Evolutionary conservation across 2,329 filamentous ascomycete species (phyloP), one percentile per base, ranked within the genome.

Genomic region (Aspergillus aculeatus): DNA sequence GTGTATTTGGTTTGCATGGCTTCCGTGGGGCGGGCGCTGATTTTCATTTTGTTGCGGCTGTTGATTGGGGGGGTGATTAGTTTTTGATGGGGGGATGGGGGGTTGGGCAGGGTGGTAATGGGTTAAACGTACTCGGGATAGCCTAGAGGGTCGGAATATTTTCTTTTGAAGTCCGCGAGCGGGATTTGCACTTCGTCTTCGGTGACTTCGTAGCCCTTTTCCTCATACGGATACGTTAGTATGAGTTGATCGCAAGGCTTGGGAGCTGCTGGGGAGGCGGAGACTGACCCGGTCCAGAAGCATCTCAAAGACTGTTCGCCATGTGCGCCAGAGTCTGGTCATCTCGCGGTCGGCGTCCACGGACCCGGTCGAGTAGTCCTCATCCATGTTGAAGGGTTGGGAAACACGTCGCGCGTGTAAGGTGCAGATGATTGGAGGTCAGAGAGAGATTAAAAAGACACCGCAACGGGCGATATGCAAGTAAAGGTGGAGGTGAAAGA

Each of bases 291-390:
- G 82, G 77, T 98, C 95, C 63, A 85, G 83, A 69, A 95, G 89
- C 94, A 99, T 96, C 83, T 99, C 91, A 77, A 96, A 92, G 52
- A 92, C 88, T 9, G 95, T 99, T 78, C 88, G 87, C 86, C 91
- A 96, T 69, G 93, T 92, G 77, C 94, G 90, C 94, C 95, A 99
- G 68, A 97, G 86, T 73, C 90, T 87, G 65, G 86, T 83, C 70
- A 77, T 75, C 66, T 78, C 75, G 65, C 71, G 73, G 60, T 75
- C 71, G 57, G 75, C 74, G 38, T 78, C 77, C 32, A 68, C 70
- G 58, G 74, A 74, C 59, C 71, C 66, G 56, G 66, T 59, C 35
- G 72, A 70, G 32, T 69, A 72, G 44, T 77, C 75, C 23, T 75
- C 76, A 56, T 79, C 77, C 77, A 78, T 78, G 61, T 50, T 51